Evolutionary conservation across 768 basidiomycete species (phyloP), one percentile per base, ranked within the genome.

Genomic region (Leccinum imitatum): DNA sequence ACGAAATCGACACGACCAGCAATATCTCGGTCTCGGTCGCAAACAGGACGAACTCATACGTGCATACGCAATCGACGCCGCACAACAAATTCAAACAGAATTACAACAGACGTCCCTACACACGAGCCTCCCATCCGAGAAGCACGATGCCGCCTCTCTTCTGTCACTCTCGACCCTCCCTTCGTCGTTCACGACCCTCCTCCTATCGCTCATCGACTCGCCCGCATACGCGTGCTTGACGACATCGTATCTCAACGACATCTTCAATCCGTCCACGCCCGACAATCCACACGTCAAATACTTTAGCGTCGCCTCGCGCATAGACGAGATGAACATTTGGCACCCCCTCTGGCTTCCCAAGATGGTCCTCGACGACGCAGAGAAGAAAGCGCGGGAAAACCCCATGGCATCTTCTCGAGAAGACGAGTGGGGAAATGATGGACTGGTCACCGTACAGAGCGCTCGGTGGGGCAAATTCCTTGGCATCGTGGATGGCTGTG

Each of bases 301-400:
- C 77, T 97, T 88, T 72, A 93, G 90, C 64, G 86, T 98, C 41
- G 91, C 93, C 0, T 92, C 91, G 1, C 84, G 94, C n/a, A 78
- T 85, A 56, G 76, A 79, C 17, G 74, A 77, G 50, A 80, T 89
- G 63, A 85, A 73, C 72, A 80, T 95, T 33, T 93, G 90, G 87
- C 97, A 98, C 72, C 97, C 97, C 0, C 86, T 99, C 56, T 99
- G 96, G 94, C 80, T 98, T 39, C 93, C 96, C 0, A 97, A 98
- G 76, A 82, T 95, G 76, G 89, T 99, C 31, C 78, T 98, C 39
- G 96, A 99, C 69, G 89, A 91, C 1, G 82, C 85, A 21, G 94
- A 95, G 67, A 82, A 84, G 61, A 80, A 77, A 56, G 80, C 84
- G 66, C 74, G 86, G 69, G 73, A 80, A 21, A 76, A 71, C 19